Evolutionary conservation across 495 filamentous ascomycete genomes (phyloP), one percentile per base, ranked within the genome.

Genomic region (Thermothielavioides terrestris): DNA sequence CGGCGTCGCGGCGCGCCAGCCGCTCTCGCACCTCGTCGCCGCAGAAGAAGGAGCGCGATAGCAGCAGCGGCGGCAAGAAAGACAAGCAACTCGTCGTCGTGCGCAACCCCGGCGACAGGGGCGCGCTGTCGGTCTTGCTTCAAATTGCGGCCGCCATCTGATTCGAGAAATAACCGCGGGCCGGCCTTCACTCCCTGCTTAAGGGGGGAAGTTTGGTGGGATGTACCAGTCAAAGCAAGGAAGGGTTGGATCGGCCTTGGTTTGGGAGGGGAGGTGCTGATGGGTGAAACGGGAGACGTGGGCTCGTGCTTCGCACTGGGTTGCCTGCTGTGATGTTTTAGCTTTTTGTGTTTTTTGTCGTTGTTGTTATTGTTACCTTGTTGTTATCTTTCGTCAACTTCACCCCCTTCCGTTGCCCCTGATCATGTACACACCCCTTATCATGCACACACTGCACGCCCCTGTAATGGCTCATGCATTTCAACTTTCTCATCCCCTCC

Each of bases 41-140:
- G 32, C 55, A 61, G 26, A 65, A 63, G 49, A 61, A 63, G 53
- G 60, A 57, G n/a, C 42, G 36, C n/a, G 47, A 54, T 31, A 46
- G 48, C 49, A 56, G 55, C 45, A 52, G 47, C 49, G 40, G 50
- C 15, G 44, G 55, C 44, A 63, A 59, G 41, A 59, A 60, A 53
- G 54, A 65, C 30, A 64, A 62, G 49, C 58, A 64, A 32, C 48
- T 66, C 28, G 52, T 68, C 18, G 60, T 63, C 32, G 65, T 68
- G 46, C 56, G 65, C 40, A 66, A 64, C 46, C 59, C 63, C 17
- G 47, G 26, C 25, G 61, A 68, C 50, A 52, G 61, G 42, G 59
- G 65, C 35, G 63, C 63, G 32, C 42, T 68, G 59, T 64, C 55
- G 52, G 63, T 68, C 44, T 59, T 66, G 60, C 59, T 62, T 41